Base-by-base conservation (phyloP, 179 eudicot genomes). In the Beta corolliflora region DNA sequence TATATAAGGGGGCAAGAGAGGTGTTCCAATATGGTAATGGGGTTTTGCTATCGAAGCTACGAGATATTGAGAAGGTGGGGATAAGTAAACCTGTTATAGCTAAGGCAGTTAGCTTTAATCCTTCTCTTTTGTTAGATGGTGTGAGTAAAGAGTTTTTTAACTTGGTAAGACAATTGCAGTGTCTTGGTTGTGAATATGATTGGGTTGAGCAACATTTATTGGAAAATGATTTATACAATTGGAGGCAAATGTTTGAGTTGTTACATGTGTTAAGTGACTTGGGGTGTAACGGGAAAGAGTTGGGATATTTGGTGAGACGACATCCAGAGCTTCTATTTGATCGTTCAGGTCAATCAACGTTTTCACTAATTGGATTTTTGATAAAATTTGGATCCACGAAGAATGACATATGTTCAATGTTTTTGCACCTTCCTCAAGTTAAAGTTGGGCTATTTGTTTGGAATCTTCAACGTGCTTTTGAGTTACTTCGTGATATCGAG, bases 1-100 rank as follows among this genome's bases (percentile, higher is more conserved):
- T 94, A 72, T 93, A 84, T 77, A 89, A 77, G 80, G 92, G 86
- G 82, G 95, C 93, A 8, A 75, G 77, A 12, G 92, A 89, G 84
- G 90, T 89, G 76, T 94, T 94, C 83, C 75, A 76, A 61, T 90
- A 85, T 81, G 91, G 76, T 81, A 18, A 55, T 45, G 93, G 93
- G 45, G 82, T 87, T 70, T 85, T 94, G 88, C 69, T 50, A 13
- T 84, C 86, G n/a, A 91, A 83, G 83, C 87, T 94, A 63, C 83
- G 23, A 58, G 85, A 79, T 83, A 87, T 89, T 74, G 89, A 93
- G 82, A 81, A 87, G 70, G 23, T 85, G 68, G 95, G 95, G 71
- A 64, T 91, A 52, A 79, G 69, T 75, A 85, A 84, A 73, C 56
- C 79, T 88, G 84, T 81, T 19, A 79, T 91, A 52, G 78, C 78